These are phyloP conservation scores for Apium graveolens DNA, from an alignment of 129 eudicot genomes.

Conservation along the genomic window DNA sequence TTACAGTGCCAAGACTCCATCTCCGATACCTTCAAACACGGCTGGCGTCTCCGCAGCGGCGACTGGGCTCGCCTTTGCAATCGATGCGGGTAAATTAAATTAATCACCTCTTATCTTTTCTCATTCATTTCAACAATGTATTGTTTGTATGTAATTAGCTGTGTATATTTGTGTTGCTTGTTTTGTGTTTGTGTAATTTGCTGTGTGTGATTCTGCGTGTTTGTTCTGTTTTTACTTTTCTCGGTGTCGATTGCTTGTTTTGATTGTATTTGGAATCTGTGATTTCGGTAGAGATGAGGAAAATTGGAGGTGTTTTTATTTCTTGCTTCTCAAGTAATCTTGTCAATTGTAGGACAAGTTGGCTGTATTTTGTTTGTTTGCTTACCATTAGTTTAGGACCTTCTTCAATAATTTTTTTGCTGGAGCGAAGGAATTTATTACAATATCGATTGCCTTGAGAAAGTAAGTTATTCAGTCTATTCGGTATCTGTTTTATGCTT, in stretches of 20 bases:
- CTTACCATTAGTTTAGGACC: too few relatives aligned
- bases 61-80: neutral
- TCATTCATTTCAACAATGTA: neutral
- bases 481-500: neutral
- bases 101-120: neutral
- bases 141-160: neutral
- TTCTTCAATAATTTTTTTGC: neutral
- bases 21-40: neutral
- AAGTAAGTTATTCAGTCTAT: neutral
- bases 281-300: neutral
- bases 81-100: neutral
- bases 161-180: neutral
- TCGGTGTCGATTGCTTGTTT: neutral
- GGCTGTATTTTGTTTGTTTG: too few relatives aligned
- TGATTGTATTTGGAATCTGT: neutral
- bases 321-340: neutral
- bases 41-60: conserved; percentile 1
- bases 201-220: neutral
- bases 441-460: neutral
- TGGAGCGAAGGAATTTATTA: neutral
- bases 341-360: neutral
- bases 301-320: neutral
- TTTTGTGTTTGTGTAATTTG: neutral
- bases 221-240: neutral
- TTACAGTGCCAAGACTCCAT: conserved; percentile 3